Conservation (phyloP, 768 basidiomycete species). For the Leccinum aurantiacum region DNA sequence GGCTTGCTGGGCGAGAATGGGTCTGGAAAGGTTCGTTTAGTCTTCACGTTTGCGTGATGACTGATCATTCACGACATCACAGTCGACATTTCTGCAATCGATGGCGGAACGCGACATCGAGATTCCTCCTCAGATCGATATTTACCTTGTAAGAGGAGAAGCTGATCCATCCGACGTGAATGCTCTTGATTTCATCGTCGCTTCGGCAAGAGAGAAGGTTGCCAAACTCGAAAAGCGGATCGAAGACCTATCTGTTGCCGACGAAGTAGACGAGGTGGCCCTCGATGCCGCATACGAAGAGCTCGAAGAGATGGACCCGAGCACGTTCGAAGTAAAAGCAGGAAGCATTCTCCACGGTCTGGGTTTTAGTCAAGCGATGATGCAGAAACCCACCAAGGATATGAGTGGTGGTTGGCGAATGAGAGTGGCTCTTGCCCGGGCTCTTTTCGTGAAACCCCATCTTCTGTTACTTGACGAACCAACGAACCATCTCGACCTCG, state of each 20-base stretch:
- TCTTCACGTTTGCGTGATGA: conserved; percentile 7
- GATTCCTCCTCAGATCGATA: conserved; percentile 94
- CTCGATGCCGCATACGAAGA: conserved; percentile 93
- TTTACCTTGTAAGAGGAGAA: conserved; percentile 95
- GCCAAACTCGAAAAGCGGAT: conserved; percentile 90
- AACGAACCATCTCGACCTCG: conserved; percentile 92
- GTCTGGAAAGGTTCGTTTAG: conserved; percentile 83
- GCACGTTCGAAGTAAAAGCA: conserved; percentile 94
- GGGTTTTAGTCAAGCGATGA: conserved; percentile 88
- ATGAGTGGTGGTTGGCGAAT: conserved; percentile 99
- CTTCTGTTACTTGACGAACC: conserved; percentile 91
- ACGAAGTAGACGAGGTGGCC: conserved; percentile 83
- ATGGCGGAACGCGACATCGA: conserved; percentile 94
- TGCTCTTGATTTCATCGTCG: conserved; percentile 96
- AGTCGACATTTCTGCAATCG: conserved; percentile 97
- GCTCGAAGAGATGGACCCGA: conserved; percentile 94
- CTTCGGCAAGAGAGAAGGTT: conserved; percentile 90
- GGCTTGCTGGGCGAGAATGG: conserved; percentile 97
- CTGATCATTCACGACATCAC: conserved; percentile 6
- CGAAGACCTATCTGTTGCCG: conserved; percentile 89
- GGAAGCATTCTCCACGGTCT: conserved; percentile 97
- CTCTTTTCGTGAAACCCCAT: conserved; percentile 96
- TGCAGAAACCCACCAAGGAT: conserved; percentile 95
- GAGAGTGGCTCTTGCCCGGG: conserved; percentile 95
- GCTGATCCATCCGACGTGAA: conserved; percentile 94